Base-by-base conservation (phyloP, 495 filamentous ascomycete species). In the Astrothelium subdiscretum region DNA sequence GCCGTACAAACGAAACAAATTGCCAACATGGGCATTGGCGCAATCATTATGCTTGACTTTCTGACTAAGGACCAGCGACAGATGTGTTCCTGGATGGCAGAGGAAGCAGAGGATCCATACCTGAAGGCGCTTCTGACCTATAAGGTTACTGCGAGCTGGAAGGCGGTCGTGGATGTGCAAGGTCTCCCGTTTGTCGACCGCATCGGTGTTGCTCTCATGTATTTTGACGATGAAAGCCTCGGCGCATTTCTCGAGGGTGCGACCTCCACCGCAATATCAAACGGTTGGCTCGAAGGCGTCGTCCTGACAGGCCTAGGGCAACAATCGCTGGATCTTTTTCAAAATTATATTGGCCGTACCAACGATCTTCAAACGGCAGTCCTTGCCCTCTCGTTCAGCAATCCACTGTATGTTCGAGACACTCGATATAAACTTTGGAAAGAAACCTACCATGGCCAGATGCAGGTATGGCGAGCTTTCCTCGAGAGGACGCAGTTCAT, bases 121-220 rank as follows among this genome's bases (percentile, higher is more conserved):
- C 82, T 94, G 11, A 85, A 91, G 58, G 91, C 92, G 0, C 87
- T 98, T 60, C 87, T 96, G n/a, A 86, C 89, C n/a, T 85, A 91
- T 59, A 90, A 97, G 58, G 86, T 89, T 58, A 91, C 87, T 26
- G 90, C 90, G 8, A 83, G 95, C 70, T 97, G 94, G 94, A 77
- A 83, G 31, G 83, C 83, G 12, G 90, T 97, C 24, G 83, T 89
- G 61, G 81, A 89, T 58, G 91, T 97, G 70, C 78, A 79, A 3
- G 90, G 90, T 32, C 80, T 98, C 0, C 90, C 94, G 0, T 80
- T 97, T 15, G 83, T 83, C 44, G 90, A 96, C 65, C 89, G 95
- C 13, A 80, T 95, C 40, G 89, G 87, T 31, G 86, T 97, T 11
- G 94, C 95, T 0, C 75, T 97, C 31, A 83, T 89, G 64, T 89